Evolutionary conservation across 495 filamentous ascomycete species (phyloP).

Genomic region (Penicillium psychrofluorescens): DNA sequence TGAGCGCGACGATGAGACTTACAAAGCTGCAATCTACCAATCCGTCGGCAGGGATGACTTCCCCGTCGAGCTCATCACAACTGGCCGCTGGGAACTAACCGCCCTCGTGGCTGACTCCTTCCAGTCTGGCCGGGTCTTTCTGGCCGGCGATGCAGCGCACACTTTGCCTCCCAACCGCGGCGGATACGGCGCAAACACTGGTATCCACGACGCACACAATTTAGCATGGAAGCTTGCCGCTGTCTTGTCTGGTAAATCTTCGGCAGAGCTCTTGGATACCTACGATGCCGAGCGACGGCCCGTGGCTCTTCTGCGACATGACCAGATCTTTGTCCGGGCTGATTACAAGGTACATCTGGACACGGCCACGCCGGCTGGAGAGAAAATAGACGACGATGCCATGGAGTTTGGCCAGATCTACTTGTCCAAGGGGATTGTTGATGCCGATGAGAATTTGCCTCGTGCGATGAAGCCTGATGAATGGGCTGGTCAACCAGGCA

Average conservation of each 20-base stretch:
- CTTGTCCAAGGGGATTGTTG: slow-evolving; percentile 8
- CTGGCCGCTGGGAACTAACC: slow-evolving; percentile 19
- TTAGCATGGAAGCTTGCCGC: slow-evolving; percentile 42
- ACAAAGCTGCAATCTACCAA: slow-evolving; percentile 9
- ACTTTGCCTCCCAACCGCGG: slow-evolving; percentile 39
- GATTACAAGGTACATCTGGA: slow-evolving; percentile 18
- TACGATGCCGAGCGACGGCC: slow-evolving; percentile 46
- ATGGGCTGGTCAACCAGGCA: slow-evolving; percentile 21
- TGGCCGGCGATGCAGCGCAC: slow-evolving; percentile 46
- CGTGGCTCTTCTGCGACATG: slow-evolving; percentile 26
- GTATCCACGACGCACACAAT: slow-evolving; percentile 40
- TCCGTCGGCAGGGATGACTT: slow-evolving; percentile 14
- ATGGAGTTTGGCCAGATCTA: slow-evolving; percentile 22
- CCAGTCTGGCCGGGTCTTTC: slow-evolving; percentile 29
- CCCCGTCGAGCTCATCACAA: slow-evolving; percentile 20
- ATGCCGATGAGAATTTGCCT: slow-evolving; percentile 5
- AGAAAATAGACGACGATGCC: slow-evolving; percentile 18
- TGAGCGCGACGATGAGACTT: slow-evolving; percentile 12
- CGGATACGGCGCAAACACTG: slow-evolving; percentile 43
- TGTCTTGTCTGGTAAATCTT: slow-evolving; percentile 34
- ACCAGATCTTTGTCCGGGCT: slow-evolving; percentile 20
- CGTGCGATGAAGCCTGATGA: slow-evolving; percentile 18
- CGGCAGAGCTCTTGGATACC: slow-evolving; percentile 33
- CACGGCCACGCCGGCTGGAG: slow-evolving; percentile 1
- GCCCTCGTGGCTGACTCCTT: slow-evolving; percentile 20